Conservation (phyloP, 805 yeast species). For the Trichomonascus vanleenenianus region DNA sequence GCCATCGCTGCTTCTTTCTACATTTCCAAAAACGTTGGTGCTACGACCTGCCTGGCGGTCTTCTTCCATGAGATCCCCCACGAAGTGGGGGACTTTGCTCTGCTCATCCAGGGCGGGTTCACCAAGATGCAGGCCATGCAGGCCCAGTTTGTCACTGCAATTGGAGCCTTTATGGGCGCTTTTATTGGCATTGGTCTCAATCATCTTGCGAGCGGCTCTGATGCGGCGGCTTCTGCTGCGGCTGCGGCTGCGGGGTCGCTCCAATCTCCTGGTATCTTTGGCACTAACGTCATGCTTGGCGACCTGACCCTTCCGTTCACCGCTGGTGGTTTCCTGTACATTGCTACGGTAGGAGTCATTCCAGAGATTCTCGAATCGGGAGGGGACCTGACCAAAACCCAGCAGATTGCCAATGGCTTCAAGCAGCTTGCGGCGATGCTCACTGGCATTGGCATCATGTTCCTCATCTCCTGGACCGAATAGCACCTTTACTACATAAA, state of each 20-base stretch:
- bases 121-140: constrained; percentile 57
- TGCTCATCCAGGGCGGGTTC: constrained; percentile 61
- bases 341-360: constrained; percentile 66
- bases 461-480: constrained; percentile 41
- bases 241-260: constrained; percentile 6
- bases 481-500: constrained; percentile 10
- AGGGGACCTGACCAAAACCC: constrained; percentile 26
- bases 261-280: constrained; percentile 32
- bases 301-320: constrained; percentile 62
- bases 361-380: constrained; percentile 55
- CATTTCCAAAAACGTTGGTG: constrained; percentile 51
- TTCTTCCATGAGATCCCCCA: constrained; percentile 76
- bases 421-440: constrained; percentile 43
- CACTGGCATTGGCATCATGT: constrained; percentile 54
- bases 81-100: constrained; percentile 73
- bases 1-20: constrained; percentile 68
- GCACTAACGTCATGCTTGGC: constrained; percentile 42
- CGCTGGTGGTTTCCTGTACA: constrained; percentile 69
- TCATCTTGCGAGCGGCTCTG: constrained; percentile 19
- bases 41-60: constrained; percentile 62
- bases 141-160: constrained; percentile 58
- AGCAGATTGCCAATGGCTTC: constrained; percentile 35
- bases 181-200: constrained; percentile 54
- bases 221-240: constrained; percentile 4
- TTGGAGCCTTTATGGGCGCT: constrained; percentile 61